phyloP scores from a whole-genome alignment of 352 stramenopile species.

The Blastocystis hominis region DNA sequence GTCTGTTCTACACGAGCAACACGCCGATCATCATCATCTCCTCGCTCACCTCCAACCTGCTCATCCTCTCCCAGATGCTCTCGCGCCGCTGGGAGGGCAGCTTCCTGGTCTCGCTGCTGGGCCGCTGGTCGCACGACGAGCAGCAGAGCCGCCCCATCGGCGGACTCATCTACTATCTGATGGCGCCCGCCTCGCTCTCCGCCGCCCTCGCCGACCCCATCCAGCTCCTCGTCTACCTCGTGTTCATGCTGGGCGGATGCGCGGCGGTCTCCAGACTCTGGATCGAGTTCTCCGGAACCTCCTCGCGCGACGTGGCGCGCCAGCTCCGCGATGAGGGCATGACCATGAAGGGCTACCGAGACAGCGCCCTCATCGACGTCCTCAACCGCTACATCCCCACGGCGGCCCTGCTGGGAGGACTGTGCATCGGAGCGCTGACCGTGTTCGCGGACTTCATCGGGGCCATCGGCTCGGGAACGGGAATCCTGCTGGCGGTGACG shows the following conservation, averaged over 20 bases:
- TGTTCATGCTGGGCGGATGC: slow-evolving; percentile 95
- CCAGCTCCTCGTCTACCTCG: slow-evolving; percentile 93
- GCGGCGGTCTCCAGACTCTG: slow-evolving; percentile 97
- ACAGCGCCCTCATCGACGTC: slow-evolving; percentile 89
- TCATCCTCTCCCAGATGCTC: slow-evolving; percentile 97
- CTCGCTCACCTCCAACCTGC: too few species aligned
- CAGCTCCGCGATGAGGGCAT: slow-evolving; percentile 91
- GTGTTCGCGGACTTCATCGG: slow-evolving; percentile 95
- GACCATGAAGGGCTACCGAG: slow-evolving; percentile 96
- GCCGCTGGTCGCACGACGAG: slow-evolving; percentile 93
- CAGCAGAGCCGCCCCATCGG: slow-evolving; percentile 88
- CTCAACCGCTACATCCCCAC: slow-evolving; percentile 98
- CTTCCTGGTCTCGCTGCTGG: slow-evolving; percentile 90
- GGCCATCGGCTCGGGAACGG: slow-evolving; percentile 93
- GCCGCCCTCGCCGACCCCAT: slow-evolving; percentile 96
- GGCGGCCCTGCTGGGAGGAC: slow-evolving; percentile 92
- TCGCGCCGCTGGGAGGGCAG: slow-evolving; percentile 96
- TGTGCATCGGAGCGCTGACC: slow-evolving; percentile 96
- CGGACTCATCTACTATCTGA: slow-evolving; percentile 94
- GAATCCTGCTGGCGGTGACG: slow-evolving; percentile 92
- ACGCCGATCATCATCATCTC: slow-evolving; percentile 99
- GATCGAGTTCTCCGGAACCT: slow-evolving; percentile 97
- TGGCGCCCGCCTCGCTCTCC: slow-evolving; percentile 80
- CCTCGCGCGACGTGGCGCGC: slow-evolving; percentile 90
- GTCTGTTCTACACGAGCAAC: slow-evolving; percentile 99